A percentile compares a stretch with the other conserved stretches of the same genome.
phyloP scores from a whole-genome alignment of 495 filamentous ascomycete genomes.

The Tuber microsphaerosporum region DNA sequence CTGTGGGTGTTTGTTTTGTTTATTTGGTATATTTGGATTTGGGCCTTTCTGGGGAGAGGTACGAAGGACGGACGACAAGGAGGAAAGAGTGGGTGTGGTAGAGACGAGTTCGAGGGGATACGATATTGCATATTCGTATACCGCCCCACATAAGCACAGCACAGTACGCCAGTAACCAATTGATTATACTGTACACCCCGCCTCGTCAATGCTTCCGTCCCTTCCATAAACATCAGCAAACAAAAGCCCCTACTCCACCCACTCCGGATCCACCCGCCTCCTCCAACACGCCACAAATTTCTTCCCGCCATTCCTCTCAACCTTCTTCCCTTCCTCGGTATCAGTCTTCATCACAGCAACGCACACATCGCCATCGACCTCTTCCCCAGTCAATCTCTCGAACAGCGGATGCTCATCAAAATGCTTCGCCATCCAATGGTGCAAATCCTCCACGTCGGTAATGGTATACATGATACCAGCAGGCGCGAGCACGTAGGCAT shows the following conservation, averaged over 20 bases:
- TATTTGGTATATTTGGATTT: neutral
- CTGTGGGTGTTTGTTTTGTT: neutral
- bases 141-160: neutral
- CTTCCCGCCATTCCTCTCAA: slow-evolving; percentile 74
- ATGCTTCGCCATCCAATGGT: slow-evolving; percentile 83
- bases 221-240: slow-evolving; percentile 7
- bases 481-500: slow-evolving; percentile 77
- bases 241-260: slow-evolving; percentile 45
- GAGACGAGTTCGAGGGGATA: neutral
- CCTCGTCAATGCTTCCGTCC: neutral
- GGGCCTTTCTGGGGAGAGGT: neutral
- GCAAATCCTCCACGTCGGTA: slow-evolving; percentile 90
- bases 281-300: slow-evolving; percentile 85
- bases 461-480: slow-evolving; percentile 90
- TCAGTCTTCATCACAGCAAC: slow-evolving; percentile 72
- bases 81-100: neutral
- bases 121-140: neutral
- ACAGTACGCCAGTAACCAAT: neutral
- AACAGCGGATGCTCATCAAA: slow-evolving; percentile 67
- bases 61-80: too few species aligned
- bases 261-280: slow-evolving; percentile 70
- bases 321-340: slow-evolving; percentile 97
- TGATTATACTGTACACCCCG: neutral
- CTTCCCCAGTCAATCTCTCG: slow-evolving; percentile 57
- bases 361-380: slow-evolving; percentile 65